Conservation (phyloP, 768 basidiomycete genomes). For the Amylocystis lapponica region DNA sequence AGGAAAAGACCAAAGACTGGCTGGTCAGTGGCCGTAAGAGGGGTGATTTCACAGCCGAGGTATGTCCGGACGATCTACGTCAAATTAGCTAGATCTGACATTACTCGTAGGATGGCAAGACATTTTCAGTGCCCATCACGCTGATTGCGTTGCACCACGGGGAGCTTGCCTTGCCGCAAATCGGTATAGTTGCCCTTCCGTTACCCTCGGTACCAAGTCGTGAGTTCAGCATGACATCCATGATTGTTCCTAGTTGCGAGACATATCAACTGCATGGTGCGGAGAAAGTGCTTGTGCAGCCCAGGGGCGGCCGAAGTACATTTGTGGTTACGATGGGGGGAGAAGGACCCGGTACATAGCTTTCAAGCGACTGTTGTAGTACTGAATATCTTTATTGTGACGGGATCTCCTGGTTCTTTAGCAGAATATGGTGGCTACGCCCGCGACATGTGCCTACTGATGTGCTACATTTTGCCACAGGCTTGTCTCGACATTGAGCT, state of each 20-base stretch:
- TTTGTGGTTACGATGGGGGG: constrained; percentile 73
- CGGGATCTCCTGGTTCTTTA: too few species aligned
- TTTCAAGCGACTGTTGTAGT: too few species aligned
- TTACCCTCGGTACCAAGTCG: too few species aligned
- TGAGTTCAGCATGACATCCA: constrained; percentile 51
- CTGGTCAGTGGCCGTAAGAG: constrained; percentile 84
- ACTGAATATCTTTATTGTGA: too few species aligned
- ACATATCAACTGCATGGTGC: constrained; percentile 84
- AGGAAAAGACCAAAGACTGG: constrained; percentile 82
- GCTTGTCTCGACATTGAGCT: too few species aligned
- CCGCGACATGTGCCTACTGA: too few species aligned
- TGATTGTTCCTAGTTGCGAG: constrained; percentile 60
- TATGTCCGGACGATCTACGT: constrained; percentile 26
- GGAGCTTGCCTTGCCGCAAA: constrained; percentile 68
- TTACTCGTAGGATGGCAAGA: constrained; percentile 52
- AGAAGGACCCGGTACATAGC: constrained; percentile 6
- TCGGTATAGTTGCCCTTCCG: constrained; percentile 58
- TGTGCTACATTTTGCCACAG: too few species aligned
- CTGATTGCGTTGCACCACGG: constrained; percentile 88
- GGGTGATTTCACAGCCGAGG: constrained; percentile 74
- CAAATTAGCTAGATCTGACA: neutral
- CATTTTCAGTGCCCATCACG: constrained; percentile 57
- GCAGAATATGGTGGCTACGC: too few species aligned
- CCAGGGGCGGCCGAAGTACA: constrained; percentile 76
- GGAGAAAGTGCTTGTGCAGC: constrained; percentile 73